These are phyloP conservation scores for Xylariaceae sp. DNA, from an alignment of 2,329 filamentous ascomycete species.

Conservation along the genomic window DNA sequence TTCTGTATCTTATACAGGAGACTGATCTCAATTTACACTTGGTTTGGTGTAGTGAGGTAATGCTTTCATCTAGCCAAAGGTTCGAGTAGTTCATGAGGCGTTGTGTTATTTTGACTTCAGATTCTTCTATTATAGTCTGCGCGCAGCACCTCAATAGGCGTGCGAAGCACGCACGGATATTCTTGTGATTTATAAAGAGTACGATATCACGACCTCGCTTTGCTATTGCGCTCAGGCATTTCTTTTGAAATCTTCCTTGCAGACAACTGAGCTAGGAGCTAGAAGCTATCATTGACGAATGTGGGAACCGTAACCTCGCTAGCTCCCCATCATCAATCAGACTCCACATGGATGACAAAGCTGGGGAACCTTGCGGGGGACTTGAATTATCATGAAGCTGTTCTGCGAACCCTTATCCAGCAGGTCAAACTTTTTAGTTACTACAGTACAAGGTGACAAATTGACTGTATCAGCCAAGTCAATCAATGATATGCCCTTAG, in stretches of 20 bases:
- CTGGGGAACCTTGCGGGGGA: neutral
- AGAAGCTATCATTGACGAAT: no score
- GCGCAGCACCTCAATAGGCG: no score
- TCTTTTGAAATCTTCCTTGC: constrained; percentile 1
- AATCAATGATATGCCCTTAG: no score
- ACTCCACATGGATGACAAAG: neutral
- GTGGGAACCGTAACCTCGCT: neutral
- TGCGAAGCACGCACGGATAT: neutral
- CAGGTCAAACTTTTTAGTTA: constrained; percentile 2
- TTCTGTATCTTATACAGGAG: no score
- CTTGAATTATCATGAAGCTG: neutral
- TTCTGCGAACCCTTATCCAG: constrained; percentile 5
- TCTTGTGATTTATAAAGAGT: neutral
- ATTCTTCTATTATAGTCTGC: no score
- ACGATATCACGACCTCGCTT: neutral
- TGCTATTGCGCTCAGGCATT: constrained; percentile 4
- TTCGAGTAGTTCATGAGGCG: no score
- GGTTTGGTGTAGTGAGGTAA: no score
- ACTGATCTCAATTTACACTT: no score
- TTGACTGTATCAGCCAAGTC: neutral
- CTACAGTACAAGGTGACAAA: constrained; percentile 14
- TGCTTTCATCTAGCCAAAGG: no score
- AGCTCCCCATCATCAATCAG: neutral
- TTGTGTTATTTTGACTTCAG: no score
- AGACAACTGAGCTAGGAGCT: constrained; percentile 1